phyloP scores from a whole-genome alignment of 2,329 filamentous ascomycete genomes.

The Sporothrix humicola region DNA sequence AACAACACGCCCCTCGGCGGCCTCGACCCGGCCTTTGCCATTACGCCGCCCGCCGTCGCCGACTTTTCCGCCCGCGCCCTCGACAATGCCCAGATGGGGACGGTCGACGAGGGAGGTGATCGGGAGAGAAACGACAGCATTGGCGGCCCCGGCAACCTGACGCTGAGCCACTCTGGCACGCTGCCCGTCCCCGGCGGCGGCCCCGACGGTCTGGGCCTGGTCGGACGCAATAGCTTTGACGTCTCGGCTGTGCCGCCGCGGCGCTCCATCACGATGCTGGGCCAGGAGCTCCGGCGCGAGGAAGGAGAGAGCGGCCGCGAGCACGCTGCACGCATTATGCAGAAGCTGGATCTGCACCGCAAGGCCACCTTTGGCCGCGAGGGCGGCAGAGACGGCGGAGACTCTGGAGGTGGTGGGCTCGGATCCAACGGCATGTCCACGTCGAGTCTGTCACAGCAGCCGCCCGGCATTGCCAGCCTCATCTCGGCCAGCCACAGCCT shows the following conservation, averaged over 20 bases:
- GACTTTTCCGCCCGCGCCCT: constrained; percentile 85
- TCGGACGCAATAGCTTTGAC: constrained; percentile 72
- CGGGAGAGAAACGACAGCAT: not conserved
- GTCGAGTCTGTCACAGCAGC: constrained; percentile 48
- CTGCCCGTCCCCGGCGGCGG: constrained; percentile 65
- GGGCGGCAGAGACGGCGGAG: not conserved
- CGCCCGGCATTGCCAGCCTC: constrained; percentile 77
- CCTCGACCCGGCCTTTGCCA: constrained; percentile 82
- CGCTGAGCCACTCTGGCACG: constrained; percentile 66
- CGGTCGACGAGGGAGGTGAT: constrained; percentile 39
- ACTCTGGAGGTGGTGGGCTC: constrained; percentile 41
- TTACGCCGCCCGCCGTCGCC: constrained; percentile 83
- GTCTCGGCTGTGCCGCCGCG: constrained; percentile 56
- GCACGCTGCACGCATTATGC: constrained; percentile 86
- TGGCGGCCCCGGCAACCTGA: not conserved
- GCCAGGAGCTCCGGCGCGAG: constrained; percentile 60
- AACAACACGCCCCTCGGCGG: constrained; percentile 50
- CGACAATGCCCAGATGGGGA: constrained; percentile 48
- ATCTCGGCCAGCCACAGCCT: constrained; percentile 84
- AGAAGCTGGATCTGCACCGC: constrained; percentile 87
- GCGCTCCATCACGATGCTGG: constrained; percentile 61
- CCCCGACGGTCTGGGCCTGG: constrained; percentile 72
- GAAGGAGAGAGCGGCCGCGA: constrained; percentile 79
- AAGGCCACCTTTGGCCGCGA: constrained; percentile 64
- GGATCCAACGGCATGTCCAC: constrained; percentile 42